Evolutionary conservation across 495 filamentous ascomycete species (phyloP).

Genomic region (Pseudomonodictys pantanalensis): DNA sequence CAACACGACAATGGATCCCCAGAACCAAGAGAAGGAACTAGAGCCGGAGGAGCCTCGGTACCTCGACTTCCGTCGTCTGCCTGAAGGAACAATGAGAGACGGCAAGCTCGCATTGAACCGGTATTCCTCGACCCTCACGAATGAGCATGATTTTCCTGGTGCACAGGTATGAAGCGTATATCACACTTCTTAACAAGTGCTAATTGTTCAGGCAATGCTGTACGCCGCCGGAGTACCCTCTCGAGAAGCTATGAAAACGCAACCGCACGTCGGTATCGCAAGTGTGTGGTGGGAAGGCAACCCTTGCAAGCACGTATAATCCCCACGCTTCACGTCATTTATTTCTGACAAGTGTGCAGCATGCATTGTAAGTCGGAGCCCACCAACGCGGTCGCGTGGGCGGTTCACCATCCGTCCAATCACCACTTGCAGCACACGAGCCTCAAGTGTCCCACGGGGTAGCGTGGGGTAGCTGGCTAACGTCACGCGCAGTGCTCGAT

Average conservation of each 20-base stretch:
- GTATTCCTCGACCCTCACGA: constrained; percentile 69
- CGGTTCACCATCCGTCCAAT: background rate
- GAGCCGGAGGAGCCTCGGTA: constrained; percentile 55
- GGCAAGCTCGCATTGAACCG: constrained; percentile 66
- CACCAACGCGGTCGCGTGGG: background rate
- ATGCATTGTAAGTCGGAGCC: constrained; percentile 42
- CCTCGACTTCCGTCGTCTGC: constrained; percentile 60
- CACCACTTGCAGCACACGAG: background rate
- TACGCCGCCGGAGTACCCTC: constrained; percentile 90
- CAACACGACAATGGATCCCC: constrained; percentile 46
- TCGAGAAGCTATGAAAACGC: constrained; percentile 79
- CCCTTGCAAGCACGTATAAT: constrained; percentile 66
- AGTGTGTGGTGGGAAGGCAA: constrained; percentile 99
- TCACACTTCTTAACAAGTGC: background rate
- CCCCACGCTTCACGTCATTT: constrained; percentile 1
- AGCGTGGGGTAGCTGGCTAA: background rate
- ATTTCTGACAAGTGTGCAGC: constrained; percentile 31
- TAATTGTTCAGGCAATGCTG: constrained; percentile 68
- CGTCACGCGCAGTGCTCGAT: constrained; percentile 62
- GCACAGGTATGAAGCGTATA: constrained; percentile 62
- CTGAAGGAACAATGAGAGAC: constrained; percentile 56
- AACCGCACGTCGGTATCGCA: constrained; percentile 84
- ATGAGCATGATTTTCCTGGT: constrained; percentile 87
- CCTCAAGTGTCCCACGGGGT: background rate
- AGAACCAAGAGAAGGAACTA: constrained; percentile 43